These are phyloP conservation scores for Ceratobasidium sp. DNA, from an alignment of 1,284 basidiomycete species.

Conservation along the genomic window DNA sequence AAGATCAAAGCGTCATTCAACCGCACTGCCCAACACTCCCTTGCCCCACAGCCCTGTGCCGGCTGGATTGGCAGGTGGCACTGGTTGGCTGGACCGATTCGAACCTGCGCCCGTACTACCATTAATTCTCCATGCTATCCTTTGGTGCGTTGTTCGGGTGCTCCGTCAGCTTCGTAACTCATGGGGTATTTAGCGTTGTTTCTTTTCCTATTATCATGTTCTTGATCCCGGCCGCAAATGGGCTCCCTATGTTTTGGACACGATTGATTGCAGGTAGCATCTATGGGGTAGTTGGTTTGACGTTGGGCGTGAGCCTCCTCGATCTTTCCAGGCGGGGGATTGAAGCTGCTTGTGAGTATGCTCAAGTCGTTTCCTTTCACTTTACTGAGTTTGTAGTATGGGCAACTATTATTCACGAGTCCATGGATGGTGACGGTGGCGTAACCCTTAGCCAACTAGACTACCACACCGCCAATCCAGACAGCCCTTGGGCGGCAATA, in stretches of 20 bases:
- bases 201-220: constrained; percentile 34
- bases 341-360: constrained; percentile 35
- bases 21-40: constrained; percentile 23
- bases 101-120: constrained; percentile 37
- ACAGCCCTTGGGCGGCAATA: constrained; percentile 36
- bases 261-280: constrained; percentile 33
- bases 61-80: constrained; percentile 34
- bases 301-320: constrained; percentile 30
- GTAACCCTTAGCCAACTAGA: constrained; percentile 33
- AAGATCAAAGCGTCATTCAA: constrained; percentile 31
- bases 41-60: constrained; percentile 32
- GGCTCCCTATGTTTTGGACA: constrained; percentile 37
- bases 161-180: background rate
- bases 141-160: constrained; percentile 8
- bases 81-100: constrained; percentile 31
- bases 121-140: constrained; percentile 24
- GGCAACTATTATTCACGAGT: constrained; percentile 44
- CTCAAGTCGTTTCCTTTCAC: background rate
- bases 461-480: constrained; percentile 39
- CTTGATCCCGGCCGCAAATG: constrained; percentile 7
- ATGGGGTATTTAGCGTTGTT: constrained; percentile 3
- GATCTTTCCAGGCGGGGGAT: constrained; percentile 40
- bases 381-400: constrained; percentile 14
- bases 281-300: constrained; percentile 23
- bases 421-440: constrained; percentile 26